These are phyloP conservation scores for Aspergillus jensenii DNA, from an alignment of 2,329 filamentous ascomycete genomes.

Conservation along the genomic window DNA sequence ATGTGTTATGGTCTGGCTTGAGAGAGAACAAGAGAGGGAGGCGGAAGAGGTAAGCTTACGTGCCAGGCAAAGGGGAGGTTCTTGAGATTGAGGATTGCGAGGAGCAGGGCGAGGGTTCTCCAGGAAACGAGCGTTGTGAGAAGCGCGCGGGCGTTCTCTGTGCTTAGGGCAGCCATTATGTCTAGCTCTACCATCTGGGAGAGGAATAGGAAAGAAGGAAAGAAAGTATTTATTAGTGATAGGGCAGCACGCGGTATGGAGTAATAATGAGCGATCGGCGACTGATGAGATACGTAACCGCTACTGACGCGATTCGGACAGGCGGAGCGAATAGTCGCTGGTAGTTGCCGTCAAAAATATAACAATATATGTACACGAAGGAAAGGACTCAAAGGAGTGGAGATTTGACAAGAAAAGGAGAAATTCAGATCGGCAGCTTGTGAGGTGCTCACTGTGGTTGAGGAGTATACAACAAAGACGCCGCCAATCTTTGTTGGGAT, in stretches of 20 bases:
- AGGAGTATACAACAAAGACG: not conserved
- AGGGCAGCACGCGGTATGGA: not conserved
- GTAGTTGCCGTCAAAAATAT: not conserved
- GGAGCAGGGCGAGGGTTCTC: conserved; percentile 36
- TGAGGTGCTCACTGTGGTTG: not conserved
- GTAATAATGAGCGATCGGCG: not conserved
- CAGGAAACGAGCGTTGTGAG: conserved; percentile 30
- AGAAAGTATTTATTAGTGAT: not conserved
- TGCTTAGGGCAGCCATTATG: conserved; percentile 12
- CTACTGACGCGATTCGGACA: not conserved
- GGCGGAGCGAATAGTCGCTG: not conserved
- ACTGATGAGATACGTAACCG: not conserved
- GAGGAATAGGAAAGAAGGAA: not conserved
- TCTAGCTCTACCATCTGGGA: not conserved
- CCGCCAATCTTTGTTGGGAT: conserved; percentile 4
- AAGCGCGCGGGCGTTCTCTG: conserved; percentile 24
- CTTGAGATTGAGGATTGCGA: conserved; percentile 39
- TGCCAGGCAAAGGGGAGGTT: conserved; percentile 41
- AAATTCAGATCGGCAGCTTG: not conserved
- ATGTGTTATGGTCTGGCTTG: not conserved
- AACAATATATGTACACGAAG: not conserved
- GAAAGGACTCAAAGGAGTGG: not conserved
- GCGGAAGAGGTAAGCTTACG: conserved; percentile 27
- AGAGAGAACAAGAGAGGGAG: not conserved
- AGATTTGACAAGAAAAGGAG: not conserved